A percentile compares a stretch with the other conserved stretches of the same genome.
Conservation (phyloP, 176 grass and related monocot genomes). For the Paspalum notatum region DNA sequence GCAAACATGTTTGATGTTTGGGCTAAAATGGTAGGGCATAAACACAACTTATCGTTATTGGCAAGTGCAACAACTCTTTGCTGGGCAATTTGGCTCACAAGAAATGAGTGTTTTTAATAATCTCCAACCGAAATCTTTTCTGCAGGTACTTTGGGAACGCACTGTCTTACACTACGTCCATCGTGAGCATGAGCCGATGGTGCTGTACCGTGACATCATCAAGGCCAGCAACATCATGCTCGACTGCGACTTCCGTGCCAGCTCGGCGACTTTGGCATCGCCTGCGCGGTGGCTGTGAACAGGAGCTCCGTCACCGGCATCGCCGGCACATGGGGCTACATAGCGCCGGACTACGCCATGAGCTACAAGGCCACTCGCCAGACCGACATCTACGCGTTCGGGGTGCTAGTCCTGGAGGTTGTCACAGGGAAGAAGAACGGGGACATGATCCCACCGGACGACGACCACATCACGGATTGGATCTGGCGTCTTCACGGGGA, state of each 20-base stretch:
- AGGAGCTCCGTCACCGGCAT: not conserved
- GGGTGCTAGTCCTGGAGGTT: constrained; percentile 12
- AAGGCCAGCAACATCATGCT: constrained; percentile 19
- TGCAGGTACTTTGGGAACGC: too few relatives aligned
- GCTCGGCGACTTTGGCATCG: not conserved
- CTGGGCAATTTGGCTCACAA: too few relatives aligned
- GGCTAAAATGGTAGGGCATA: too few relatives aligned
- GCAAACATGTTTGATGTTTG: too few relatives aligned
- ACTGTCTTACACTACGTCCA: not conserved
- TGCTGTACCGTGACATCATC: not conserved
- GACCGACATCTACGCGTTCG: constrained; percentile 8
- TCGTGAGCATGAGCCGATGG: constrained; percentile 4
- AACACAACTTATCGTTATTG: too few relatives aligned
- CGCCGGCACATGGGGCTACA: not conserved
- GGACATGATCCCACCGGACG: not conserved
- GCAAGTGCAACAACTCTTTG: too few relatives aligned
- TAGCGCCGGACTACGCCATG: not conserved
- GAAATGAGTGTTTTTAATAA: too few relatives aligned
- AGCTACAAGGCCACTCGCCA: not conserved
- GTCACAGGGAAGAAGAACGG: not conserved
- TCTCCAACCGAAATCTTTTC: too few relatives aligned
- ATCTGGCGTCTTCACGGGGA: not conserved
- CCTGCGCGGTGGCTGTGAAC: not conserved
- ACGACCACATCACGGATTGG: not conserved
- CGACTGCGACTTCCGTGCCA: not conserved